A percentile compares a stretch with the other conserved stretches of the same genome.
phyloP scores from a whole-genome alignment of 2,329 filamentous ascomycete species.

The Didymella pomorum region DNA sequence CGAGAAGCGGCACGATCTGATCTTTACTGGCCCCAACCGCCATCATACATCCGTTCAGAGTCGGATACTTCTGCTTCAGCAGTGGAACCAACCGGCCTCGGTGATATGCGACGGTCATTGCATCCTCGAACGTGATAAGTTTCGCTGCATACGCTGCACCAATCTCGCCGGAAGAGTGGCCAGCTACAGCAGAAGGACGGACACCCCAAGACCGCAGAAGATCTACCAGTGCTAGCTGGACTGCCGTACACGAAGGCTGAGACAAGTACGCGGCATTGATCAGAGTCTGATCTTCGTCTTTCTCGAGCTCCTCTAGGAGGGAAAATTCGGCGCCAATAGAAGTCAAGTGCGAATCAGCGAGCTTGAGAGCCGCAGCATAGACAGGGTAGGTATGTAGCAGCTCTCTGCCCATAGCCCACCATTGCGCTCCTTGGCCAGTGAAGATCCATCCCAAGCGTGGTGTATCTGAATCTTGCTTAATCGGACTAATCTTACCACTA shows the following conservation, averaged over 20 bases:
- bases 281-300: slow-evolving; percentile 27
- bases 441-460: slow-evolving; percentile 28
- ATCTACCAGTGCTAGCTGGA: slow-evolving; percentile 39
- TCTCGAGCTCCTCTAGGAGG: slow-evolving; percentile 31
- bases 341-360: neutral
- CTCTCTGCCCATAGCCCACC: slow-evolving; percentile 32
- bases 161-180: slow-evolving; percentile 45
- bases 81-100: slow-evolving; percentile 23
- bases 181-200: slow-evolving; percentile 33
- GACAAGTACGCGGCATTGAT: slow-evolving; percentile 29
- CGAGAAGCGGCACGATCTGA: neutral
- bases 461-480: slow-evolving; percentile 6
- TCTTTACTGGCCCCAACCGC: slow-evolving; percentile 1
- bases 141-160: slow-evolving; percentile 35
- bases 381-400: slow-evolving; percentile 14
- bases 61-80: slow-evolving; percentile 2
- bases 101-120: slow-evolving; percentile 23
- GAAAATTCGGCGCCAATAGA: neutral
- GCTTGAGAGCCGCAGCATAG: neutral
- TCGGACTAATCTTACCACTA: slow-evolving; percentile 3
- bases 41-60: slow-evolving; percentile 7
- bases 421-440: slow-evolving; percentile 45
- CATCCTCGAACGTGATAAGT: slow-evolving; percentile 25
- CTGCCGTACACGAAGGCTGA: slow-evolving; percentile 21
- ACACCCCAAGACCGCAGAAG: slow-evolving; percentile 39